These are phyloP conservation scores for Paramyrothecium roridum DNA, from an alignment of 2,329 filamentous ascomycete genomes.

Conservation along the genomic window DNA sequence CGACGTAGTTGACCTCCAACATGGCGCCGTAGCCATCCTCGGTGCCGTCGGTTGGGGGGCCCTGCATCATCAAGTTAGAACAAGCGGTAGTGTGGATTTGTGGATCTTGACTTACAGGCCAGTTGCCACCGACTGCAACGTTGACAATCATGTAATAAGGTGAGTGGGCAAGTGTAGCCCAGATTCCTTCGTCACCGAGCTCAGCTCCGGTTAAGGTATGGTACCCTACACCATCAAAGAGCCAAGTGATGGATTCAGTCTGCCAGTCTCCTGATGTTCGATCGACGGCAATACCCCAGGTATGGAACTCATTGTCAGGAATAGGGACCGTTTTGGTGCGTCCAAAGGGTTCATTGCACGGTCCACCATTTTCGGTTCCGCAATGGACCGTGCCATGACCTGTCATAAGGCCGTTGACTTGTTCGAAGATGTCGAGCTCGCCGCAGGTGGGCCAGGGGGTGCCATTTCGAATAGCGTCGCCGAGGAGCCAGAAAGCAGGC, in stretches of 20 bases:
- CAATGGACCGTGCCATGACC: constrained; percentile 49
- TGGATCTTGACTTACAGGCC: constrained; percentile 26
- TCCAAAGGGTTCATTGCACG: constrained; percentile 45
- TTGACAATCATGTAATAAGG: constrained; percentile 45
- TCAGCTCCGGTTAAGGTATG: constrained; percentile 38
- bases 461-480: constrained; percentile 41
- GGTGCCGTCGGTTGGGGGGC: constrained; percentile 27
- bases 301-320: constrained; percentile 45
- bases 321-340: constrained; percentile 31
- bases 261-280: constrained; percentile 39
- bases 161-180: constrained; percentile 38
- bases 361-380: constrained; percentile 36
- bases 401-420: constrained; percentile 40
- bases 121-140: constrained; percentile 44
- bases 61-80: constrained; percentile 16
- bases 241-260: constrained; percentile 46
- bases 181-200: constrained; percentile 36
- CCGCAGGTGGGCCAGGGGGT: constrained; percentile 46
- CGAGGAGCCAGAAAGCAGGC: constrained; percentile 53
- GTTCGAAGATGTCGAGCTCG: constrained; percentile 50
- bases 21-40: constrained; percentile 33
- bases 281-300: constrained; percentile 45
- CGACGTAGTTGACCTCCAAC: constrained; percentile 38
- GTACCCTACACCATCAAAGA: constrained; percentile 40
- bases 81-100: constrained; percentile 2